Evolutionary conservation across 495 filamentous ascomycete genomes (phyloP).

Genomic region (Neurospora sp.): DNA sequence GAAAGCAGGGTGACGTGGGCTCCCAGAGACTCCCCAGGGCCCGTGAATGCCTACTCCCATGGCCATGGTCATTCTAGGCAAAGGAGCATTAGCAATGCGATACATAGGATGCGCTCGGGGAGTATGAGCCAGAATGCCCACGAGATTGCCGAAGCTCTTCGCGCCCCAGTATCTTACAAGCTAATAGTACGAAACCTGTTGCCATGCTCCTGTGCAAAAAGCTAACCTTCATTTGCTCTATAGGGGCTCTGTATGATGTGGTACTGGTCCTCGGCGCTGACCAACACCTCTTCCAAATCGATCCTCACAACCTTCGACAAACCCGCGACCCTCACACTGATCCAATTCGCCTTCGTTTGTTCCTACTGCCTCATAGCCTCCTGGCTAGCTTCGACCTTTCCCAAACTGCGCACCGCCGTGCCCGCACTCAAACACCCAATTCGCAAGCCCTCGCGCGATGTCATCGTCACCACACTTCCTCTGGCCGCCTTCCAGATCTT

Average conservation of each 20-base stretch:
- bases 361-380: conserved; percentile 76
- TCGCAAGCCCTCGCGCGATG: conserved; percentile 67
- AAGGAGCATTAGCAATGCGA: conserved; percentile 78
- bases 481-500: conserved; percentile 87
- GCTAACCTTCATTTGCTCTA: background rate
- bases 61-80: conserved; percentile 51
- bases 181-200: conserved; percentile 27
- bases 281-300: conserved; percentile 95
- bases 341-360: conserved; percentile 92
- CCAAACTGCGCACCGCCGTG: conserved; percentile 52
- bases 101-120: conserved; percentile 65
- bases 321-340: conserved; percentile 84
- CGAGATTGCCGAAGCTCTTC: conserved; percentile 83
- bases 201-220: background rate
- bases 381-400: conserved; percentile 59
- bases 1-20: conserved; percentile 41
- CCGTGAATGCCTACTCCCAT: conserved; percentile 1
- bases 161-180: conserved; percentile 78
- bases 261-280: conserved; percentile 90
- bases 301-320: conserved; percentile 89
- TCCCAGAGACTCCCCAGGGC: conserved; percentile 24
- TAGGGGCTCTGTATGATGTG: conserved; percentile 76
- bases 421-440: conserved; percentile 78
- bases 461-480: conserved; percentile 79
- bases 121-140: conserved; percentile 89